Conservation (phyloP, 805 yeast species). For the Saccharomycopsis javanensis region DNA sequence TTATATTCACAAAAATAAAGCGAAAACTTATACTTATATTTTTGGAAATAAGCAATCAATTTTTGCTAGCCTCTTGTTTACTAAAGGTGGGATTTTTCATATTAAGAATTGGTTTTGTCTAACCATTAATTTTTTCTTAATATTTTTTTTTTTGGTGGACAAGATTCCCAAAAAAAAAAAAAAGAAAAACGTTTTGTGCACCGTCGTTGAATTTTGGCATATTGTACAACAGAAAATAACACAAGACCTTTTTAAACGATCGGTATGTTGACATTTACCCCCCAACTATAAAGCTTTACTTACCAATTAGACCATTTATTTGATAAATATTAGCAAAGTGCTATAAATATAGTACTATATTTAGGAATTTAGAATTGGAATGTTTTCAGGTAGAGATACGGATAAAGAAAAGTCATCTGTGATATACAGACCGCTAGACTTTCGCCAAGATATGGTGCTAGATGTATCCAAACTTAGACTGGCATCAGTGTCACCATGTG, state of each 20-base stretch:
- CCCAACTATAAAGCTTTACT: no score
- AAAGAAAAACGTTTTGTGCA: neutral
- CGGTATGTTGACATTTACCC: neutral
- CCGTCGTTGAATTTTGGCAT: neutral
- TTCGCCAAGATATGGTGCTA: conserved; percentile 1
- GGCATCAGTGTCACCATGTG: conserved; percentile 14
- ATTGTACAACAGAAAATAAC: neutral
- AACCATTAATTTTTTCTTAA: no score
- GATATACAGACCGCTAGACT: conserved; percentile 1
- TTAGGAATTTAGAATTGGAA: neutral
- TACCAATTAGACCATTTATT: no score
- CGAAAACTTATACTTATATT: no score
- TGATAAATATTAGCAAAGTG: no score
- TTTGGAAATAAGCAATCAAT: no score
- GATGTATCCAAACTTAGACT: conserved; percentile 12
- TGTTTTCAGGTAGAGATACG: neutral
- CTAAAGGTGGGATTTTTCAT: no score
- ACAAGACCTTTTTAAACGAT: neutral
- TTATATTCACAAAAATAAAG: no score
- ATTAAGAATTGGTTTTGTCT: no score
- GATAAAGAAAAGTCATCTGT: neutral
- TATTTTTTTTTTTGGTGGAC: neutral
- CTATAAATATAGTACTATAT: no score
- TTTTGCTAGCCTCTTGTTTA: no score
- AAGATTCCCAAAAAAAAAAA: neutral